Evolutionary conservation across 306 rosid species (phyloP), one percentile per base, ranked within the genome.

Genomic region (Gillenia trifoliata): DNA sequence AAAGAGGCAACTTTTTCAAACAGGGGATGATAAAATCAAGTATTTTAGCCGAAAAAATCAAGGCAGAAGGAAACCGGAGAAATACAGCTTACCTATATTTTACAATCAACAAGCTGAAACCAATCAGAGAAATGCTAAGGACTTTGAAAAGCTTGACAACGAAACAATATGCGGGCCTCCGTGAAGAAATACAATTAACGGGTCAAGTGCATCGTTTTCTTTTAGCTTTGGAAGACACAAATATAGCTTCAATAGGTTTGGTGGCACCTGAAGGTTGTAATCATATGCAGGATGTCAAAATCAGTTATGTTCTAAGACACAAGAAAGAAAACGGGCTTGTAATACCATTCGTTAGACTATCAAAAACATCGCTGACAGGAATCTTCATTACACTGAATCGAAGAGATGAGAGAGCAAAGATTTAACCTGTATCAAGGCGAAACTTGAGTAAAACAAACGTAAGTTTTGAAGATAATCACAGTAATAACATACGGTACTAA

Each of bases 141-240:
- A 77, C 83, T 88, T 91, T 22, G 97, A 89, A 86, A 89, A 93
- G 84, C 96, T 86, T 61, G 98, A 68, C 81, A 78, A 26, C 9
- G 87, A 85, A 41, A 77, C 86, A 28, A 85, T 8, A 79, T 91
- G 98, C 4, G 98, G 97, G 16, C 98, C 97, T 13, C 98, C 98
- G 36, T 93, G 98, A 84, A 93, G 94, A 66, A 77, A n/a, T 30
- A 87, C 96, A 72, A 91, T 85, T 76, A 93, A 50, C 19, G 98
- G 96, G 83, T 86, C 83, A 68, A 80, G 65, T 28, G 81, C 36
- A 49, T 88, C 89, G 64, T 67, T 67, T 85, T 83, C 82, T 81
- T 82, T 79, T 78, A n/a, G 83, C 34, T 60, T 80, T 83, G 62
- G 98, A 83, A 75, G 97, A 85, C 73, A 93, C 86, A 83, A 87